Evolutionary conservation across 129 eudicot species (phyloP).

Genomic region (Tagetes erecta): DNA sequence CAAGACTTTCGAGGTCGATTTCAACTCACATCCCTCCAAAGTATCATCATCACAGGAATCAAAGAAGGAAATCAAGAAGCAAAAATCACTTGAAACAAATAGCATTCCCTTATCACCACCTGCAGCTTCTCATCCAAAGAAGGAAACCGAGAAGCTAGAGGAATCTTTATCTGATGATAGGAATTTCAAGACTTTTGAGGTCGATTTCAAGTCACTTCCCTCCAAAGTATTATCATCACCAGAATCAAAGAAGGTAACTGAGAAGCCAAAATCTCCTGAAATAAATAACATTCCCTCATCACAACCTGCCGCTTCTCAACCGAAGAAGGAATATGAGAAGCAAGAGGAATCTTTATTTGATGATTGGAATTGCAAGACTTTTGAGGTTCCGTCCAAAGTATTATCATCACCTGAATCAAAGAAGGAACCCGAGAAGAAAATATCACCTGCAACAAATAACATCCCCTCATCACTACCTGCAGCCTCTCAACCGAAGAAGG

Average conservation of each 20-base stretch:
- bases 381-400: constrained; percentile 34
- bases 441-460: constrained; percentile 12
- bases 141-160: too few relatives aligned
- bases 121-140: background rate
- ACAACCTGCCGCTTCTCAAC: too few relatives aligned
- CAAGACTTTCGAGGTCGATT: constrained; percentile 28
- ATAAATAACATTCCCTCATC: too few relatives aligned
- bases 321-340: background rate
- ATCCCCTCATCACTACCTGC: constrained; percentile 16
- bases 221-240: too few relatives aligned
- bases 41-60: constrained; percentile 14
- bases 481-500: background rate
- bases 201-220: too few relatives aligned
- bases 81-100: background rate
- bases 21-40: constrained; percentile 44
- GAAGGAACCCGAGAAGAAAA: constrained; percentile 17
- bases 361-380: constrained; percentile 32
- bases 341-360: constrained; percentile 38
- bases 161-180: too few relatives aligned
- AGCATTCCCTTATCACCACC: constrained; percentile 24
- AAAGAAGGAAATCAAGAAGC: constrained; percentile 16
- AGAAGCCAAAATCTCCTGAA: too few relatives aligned
- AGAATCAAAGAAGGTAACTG: too few relatives aligned
- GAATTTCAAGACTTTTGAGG: too few relatives aligned
- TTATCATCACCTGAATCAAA: constrained; percentile 12